Evolutionary conservation across 2,329 filamentous ascomycete species (phyloP).

Genomic region (Coniochaeta ligniaria): DNA sequence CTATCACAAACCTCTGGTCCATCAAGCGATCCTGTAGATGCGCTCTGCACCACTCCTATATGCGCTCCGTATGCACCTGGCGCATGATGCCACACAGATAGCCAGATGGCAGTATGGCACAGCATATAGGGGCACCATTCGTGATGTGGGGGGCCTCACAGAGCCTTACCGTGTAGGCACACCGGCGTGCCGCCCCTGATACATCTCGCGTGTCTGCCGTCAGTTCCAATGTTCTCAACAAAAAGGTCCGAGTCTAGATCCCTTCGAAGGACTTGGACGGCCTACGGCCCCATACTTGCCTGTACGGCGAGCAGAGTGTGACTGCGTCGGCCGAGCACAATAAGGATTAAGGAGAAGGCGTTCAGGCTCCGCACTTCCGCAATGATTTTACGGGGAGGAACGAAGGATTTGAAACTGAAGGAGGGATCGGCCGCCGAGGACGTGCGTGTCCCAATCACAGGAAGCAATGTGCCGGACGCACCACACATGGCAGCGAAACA

Average conservation of each 20-base stretch:
- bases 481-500: too few species aligned
- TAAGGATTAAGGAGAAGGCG: too few species aligned
- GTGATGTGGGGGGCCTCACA: neutral
- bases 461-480: too few species aligned
- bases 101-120: neutral
- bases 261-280: neutral
- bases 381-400: too few species aligned
- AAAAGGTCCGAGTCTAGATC: neutral
- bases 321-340: too few species aligned
- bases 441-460: too few species aligned
- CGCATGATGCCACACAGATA: neutral
- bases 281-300: too few species aligned
- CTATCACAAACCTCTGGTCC: neutral
- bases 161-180: neutral
- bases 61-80: neutral
- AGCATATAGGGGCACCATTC: neutral
- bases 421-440: too few species aligned
- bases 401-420: too few species aligned
- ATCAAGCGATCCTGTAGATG: neutral
- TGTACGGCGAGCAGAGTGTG: too few species aligned
- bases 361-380: too few species aligned
- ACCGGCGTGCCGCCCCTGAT: neutral
- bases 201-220: neutral
- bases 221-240: neutral
- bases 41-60: neutral